Evolutionary conservation across 1,139 yeast genomes (phyloP).

Genomic region (Sugiyamaella neomexicana): DNA sequence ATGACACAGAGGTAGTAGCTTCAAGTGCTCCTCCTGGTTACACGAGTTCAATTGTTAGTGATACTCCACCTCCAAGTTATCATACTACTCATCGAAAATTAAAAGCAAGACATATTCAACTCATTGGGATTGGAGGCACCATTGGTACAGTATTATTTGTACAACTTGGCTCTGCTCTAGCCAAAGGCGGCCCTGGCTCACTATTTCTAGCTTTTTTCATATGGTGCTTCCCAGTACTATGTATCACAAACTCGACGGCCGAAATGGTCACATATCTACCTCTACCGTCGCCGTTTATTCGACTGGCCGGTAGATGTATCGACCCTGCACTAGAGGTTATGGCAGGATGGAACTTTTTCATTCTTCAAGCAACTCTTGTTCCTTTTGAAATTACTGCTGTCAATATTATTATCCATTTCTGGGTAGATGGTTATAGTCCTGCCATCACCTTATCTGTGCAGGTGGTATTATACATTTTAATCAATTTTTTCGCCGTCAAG

Average conservation of each 20-base stretch:
- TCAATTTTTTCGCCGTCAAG: constrained; percentile 70
- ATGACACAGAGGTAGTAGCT: neutral
- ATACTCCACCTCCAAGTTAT: constrained; percentile 24
- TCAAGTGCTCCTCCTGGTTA: neutral
- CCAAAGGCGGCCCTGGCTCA: constrained; percentile 76
- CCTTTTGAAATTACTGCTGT: constrained; percentile 84
- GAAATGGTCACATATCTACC: constrained; percentile 85
- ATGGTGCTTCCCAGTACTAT: constrained; percentile 62
- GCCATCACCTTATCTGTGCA: constrained; percentile 51
- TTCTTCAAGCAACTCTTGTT: constrained; percentile 70
- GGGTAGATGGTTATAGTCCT: constrained; percentile 65
- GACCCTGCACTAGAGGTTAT: constrained; percentile 75
- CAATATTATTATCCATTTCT: constrained; percentile 72
- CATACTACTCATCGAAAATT: constrained; percentile 31
- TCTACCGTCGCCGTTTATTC: constrained; percentile 62
- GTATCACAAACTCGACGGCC: constrained; percentile 71
- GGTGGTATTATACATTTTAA: constrained; percentile 57
- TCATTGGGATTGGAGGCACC: constrained; percentile 81
- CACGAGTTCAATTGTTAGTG: neutral
- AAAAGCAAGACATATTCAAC: constrained; percentile 52
- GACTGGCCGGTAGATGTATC: constrained; percentile 55
- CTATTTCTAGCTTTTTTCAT: constrained; percentile 62
- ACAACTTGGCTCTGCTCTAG: constrained; percentile 68
- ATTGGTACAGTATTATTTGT: constrained; percentile 81
- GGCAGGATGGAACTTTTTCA: constrained; percentile 80